phyloP scores from a whole-genome alignment of 495 filamentous ascomycete species.

The Penicillium nucicola region DNA sequence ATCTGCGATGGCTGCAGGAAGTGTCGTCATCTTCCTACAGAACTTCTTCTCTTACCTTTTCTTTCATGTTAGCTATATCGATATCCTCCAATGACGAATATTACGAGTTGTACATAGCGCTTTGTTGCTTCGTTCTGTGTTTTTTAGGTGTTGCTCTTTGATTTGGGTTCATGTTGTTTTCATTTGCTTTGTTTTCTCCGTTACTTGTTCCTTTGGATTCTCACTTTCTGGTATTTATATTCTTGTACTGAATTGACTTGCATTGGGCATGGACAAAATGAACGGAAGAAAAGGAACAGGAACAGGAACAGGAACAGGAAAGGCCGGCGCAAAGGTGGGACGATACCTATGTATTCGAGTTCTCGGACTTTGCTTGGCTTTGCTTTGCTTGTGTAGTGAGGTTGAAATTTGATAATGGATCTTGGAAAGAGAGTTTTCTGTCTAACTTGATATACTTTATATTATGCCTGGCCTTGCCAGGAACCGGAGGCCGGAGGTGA shows the following conservation, averaged over 20 bases:
- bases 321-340: neutral
- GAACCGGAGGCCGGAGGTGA: too few relatives aligned
- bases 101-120: conserved; percentile 5
- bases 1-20: too few relatives aligned
- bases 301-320: neutral
- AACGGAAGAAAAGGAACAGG: neutral
- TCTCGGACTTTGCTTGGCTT: too few relatives aligned
- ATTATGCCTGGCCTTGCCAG: too few relatives aligned
- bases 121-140: neutral
- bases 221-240: too few relatives aligned
- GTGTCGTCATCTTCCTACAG: neutral
- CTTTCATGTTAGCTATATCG: too few relatives aligned
- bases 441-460: too few relatives aligned
- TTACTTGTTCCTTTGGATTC: too few relatives aligned
- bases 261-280: neutral
- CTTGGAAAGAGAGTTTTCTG: too few relatives aligned
- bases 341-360: neutral
- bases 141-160: neutral
- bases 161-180: neutral
- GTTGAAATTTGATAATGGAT: too few relatives aligned
- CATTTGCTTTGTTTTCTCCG: neutral
- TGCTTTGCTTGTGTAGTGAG: too few relatives aligned
- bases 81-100: neutral
- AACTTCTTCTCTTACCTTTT: neutral
- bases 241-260: neutral